Conservation (phyloP, 2,329 filamentous ascomycete species). For the Gliomastix tumulicola region DNA sequence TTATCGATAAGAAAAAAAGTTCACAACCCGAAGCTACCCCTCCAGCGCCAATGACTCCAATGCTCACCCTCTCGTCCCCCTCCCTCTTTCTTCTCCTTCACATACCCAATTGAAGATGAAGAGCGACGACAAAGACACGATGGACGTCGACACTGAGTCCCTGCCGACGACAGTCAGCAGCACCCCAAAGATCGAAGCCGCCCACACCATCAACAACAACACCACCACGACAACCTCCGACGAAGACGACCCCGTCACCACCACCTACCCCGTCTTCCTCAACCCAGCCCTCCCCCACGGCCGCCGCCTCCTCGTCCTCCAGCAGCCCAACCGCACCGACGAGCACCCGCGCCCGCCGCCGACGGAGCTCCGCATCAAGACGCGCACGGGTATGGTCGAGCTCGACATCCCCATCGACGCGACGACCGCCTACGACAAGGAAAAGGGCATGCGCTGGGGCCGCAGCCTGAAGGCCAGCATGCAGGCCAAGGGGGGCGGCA, state of each 20-base stretch:
- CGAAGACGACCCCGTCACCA: conserved; percentile 61
- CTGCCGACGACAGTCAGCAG: too few relatives aligned
- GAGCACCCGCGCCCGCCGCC: conserved; percentile 47
- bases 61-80: too few relatives aligned
- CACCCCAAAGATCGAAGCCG: not conserved
- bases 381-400: conserved; percentile 76
- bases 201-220: not conserved
- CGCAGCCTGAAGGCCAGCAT: conserved; percentile 60
- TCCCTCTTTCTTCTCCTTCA: too few relatives aligned
- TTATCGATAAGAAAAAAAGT: too few relatives aligned
- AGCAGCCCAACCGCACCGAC: conserved; percentile 75
- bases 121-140: not conserved
- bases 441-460: conserved; percentile 78
- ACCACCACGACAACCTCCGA: conserved; percentile 14
- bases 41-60: too few relatives aligned
- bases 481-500: conserved; percentile 54
- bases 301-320: conserved; percentile 71
- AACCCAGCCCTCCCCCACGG: conserved; percentile 60
- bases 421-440: conserved; percentile 66
- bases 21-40: too few relatives aligned
- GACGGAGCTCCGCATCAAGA: conserved; percentile 74
- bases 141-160: conserved; percentile 3
- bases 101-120: too few relatives aligned
- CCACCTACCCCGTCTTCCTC: conserved; percentile 78
- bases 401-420: conserved; percentile 82